Conservation (phyloP, 2,329 filamentous ascomycete genomes). For the Karstenula rhodostoma region DNA sequence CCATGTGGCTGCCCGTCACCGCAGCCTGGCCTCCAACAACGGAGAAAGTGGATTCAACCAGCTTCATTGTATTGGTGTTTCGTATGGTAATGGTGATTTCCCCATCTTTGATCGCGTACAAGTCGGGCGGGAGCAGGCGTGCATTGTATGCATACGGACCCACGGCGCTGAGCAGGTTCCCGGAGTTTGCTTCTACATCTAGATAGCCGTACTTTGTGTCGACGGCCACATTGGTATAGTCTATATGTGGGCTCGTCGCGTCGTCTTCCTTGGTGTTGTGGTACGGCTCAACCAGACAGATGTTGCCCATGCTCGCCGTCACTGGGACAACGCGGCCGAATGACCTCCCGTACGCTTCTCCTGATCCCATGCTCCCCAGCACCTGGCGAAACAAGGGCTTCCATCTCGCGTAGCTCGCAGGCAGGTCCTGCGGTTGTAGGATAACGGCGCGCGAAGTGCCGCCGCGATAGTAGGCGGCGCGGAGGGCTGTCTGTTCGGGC, state of each 20-base stretch:
- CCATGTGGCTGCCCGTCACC: slow-evolving; percentile 63
- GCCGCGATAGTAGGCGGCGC: slow-evolving; percentile 69
- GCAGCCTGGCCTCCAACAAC: slow-evolving; percentile 59
- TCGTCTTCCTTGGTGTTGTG: slow-evolving; percentile 19
- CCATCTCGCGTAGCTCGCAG: slow-evolving; percentile 57
- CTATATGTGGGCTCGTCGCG: slow-evolving; percentile 58
- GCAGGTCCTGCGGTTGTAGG: slow-evolving; percentile 63
- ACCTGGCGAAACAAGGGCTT: slow-evolving; percentile 30
- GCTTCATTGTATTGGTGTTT: slow-evolving; percentile 76
- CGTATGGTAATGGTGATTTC: slow-evolving; percentile 65
- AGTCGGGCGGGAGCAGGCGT: slow-evolving; percentile 54
- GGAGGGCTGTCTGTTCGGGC: slow-evolving; percentile 29
- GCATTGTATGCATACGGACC: slow-evolving; percentile 71
- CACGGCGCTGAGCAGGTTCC: slow-evolving; percentile 75
- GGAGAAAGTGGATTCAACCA: slow-evolving; percentile 66
- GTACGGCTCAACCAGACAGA: slow-evolving; percentile 67
- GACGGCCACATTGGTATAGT: slow-evolving; percentile 76
- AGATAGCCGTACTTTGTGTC: slow-evolving; percentile 68
- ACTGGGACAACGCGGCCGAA: slow-evolving; percentile 76
- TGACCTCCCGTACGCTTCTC: slow-evolving; percentile 73
- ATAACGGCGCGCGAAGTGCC: slow-evolving; percentile 75
- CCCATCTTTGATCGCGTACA: slow-evolving; percentile 36
- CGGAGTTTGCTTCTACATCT: slow-evolving; percentile 75
- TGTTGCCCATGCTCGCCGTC: slow-evolving; percentile 73
- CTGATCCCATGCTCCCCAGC: slow-evolving; percentile 73